These are phyloP conservation scores for Elaeagnus macrophylla DNA, from an alignment of 306 rosid genomes.

Conservation along the genomic window DNA sequence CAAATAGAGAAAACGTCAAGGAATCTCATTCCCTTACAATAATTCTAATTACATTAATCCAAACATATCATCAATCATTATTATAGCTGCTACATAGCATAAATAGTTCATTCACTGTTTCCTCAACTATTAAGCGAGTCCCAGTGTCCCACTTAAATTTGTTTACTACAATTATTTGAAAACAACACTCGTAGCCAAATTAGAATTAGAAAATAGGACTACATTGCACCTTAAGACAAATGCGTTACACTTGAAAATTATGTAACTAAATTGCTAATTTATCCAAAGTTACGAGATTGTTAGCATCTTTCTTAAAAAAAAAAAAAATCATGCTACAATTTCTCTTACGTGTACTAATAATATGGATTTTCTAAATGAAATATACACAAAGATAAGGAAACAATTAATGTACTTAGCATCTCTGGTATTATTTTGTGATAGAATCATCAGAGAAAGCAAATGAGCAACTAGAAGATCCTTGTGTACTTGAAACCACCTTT, in stretches of 20 bases:
- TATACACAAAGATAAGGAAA: not conserved
- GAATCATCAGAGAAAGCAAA: slow-evolving; percentile 75
- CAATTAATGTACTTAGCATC: not conserved
- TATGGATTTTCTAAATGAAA: slow-evolving; percentile 1
- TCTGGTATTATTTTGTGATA: not conserved
- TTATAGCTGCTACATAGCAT: slow-evolving; percentile 21
- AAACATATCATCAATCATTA: slow-evolving; percentile 47
- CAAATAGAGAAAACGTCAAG: slow-evolving; percentile 8
- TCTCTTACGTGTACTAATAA: slow-evolving; percentile 20
- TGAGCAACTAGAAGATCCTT: slow-evolving; percentile 64
- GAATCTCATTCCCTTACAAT: slow-evolving; percentile 28
- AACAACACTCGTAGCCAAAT: no score
- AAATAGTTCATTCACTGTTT: no score
- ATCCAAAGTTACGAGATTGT: no score
- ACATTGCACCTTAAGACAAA: no score
- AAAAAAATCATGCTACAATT: slow-evolving; percentile 15
- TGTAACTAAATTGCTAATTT: no score
- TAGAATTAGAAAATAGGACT: no score
- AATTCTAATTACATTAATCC: slow-evolving; percentile 33
- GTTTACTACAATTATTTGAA: no score
- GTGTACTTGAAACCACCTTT: slow-evolving; percentile 26
- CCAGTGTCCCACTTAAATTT: no score
- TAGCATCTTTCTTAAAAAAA: no score
- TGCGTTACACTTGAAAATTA: no score
- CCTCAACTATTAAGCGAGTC: no score